phyloP scores from a whole-genome alignment of 1,284 basidiomycete species.

The Phenoliferia sp. region DNA sequence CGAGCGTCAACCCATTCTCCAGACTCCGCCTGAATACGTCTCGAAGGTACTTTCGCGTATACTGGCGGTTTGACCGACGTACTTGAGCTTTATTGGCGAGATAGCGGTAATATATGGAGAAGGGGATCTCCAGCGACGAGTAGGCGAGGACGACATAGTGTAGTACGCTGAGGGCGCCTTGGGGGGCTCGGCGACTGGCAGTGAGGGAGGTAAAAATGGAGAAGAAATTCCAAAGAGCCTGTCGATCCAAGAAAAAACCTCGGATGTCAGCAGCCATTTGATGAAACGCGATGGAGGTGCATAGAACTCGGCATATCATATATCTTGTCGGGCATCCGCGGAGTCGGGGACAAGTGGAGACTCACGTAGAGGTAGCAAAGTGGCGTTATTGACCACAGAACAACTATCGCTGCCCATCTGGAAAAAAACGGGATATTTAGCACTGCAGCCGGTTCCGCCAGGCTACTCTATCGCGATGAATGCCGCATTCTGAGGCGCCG shows the following conservation, averaged over 20 bases:
- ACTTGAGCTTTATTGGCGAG: conserved; percentile 54
- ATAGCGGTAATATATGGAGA: conserved; percentile 64
- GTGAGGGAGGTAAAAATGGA: no score
- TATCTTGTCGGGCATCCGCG: neutral
- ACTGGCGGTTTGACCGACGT: conserved; percentile 9
- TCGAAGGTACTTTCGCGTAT: conserved; percentile 49
- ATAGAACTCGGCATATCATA: neutral
- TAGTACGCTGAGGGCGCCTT: conserved; percentile 8
- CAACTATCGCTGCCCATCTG: conserved; percentile 6
- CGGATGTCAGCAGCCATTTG: no score
- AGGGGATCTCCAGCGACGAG: conserved; percentile 55
- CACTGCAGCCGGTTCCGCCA: no score
- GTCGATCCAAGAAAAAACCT: no score
- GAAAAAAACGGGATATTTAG: no score
- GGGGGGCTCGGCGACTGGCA: conserved; percentile 11
- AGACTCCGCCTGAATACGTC: conserved; percentile 57
- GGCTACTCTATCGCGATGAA: no score
- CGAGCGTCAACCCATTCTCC: conserved; percentile 43
- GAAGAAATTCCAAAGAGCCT: no score
- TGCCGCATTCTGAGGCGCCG: no score
- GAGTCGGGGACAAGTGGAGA: neutral
- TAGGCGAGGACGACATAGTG: conserved; percentile 25
- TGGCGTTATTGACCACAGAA: neutral
- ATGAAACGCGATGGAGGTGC: no score
- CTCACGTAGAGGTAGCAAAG: conserved; percentile 1